Base-by-base conservation (phyloP, 179 eudicot species). In the Beta macrorhiza region DNA sequence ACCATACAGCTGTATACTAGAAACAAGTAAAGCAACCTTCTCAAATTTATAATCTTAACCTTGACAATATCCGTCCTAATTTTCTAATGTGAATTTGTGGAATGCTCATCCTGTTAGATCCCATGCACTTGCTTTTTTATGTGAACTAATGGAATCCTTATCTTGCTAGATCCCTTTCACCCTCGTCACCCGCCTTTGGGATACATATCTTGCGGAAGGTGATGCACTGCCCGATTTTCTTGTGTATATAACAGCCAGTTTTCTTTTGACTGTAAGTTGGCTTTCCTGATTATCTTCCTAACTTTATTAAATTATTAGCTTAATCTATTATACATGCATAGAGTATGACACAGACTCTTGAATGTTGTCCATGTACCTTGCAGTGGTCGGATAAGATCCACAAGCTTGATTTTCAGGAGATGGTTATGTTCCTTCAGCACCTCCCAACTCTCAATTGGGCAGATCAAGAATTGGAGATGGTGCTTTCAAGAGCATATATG, bases 191-290 rank as follows among this genome's bases (percentile, higher is more conserved):
- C 97, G 99, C 53, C 92, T 96, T 84, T 96, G 98, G 99, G 99
- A 96, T 90, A 96, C 99, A 52, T 96, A 89, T 86, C 97, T 96
- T 77, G 99, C 99, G 19, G 98, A 93, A 92, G 99, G 99, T 42
- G 99, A 96, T 84, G 99, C 99, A 61, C 87, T 96, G 81, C 93
- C 90, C 70, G 94, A 91, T 82, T 91, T 94, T 84, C 95, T 91
- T 3, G 91, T 92, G 86, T 96, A 96, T 84, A 93, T 96, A 88
- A 90, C 90, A 67, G 99, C 98, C 86, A 96, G 99, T 81, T 91
- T 96, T 76, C 96, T 96, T 81, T 80, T 93, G 49, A 92, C 98
- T 80, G 99, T 96, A 87, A 90, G 92, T 76, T 51, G 42, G 25
- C 32, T 15, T 69, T 17, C 84, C 32, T 70, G 74, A 72, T 55